phyloP scores from a whole-genome alignment of 2,329 filamentous ascomycete genomes.

The Pseudogymnoascus sp. region DNA sequence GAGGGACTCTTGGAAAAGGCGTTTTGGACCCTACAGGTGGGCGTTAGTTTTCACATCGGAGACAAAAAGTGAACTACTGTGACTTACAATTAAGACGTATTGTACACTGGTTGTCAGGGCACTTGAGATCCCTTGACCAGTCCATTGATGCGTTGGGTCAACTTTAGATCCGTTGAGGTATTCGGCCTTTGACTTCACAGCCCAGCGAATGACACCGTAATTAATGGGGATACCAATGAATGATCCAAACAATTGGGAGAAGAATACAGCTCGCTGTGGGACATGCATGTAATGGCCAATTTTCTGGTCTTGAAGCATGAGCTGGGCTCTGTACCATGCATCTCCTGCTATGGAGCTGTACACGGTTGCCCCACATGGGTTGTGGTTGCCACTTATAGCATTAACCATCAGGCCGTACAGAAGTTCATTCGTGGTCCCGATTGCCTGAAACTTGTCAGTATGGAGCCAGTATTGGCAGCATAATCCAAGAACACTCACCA shows the following conservation, averaged over 20 bases:
- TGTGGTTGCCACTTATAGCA: conserved; percentile 40
- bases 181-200: conserved; percentile 47
- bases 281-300: conserved; percentile 59
- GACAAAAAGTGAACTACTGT: background rate
- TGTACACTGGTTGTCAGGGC: conserved; percentile 49
- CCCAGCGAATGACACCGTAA: conserved; percentile 53
- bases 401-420: conserved; percentile 53
- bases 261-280: conserved; percentile 50
- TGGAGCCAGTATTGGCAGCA: too few relatives aligned
- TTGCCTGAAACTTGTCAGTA: conserved; percentile 31
- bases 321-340: conserved; percentile 51
- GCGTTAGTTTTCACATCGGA: background rate
- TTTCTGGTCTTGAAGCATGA: conserved; percentile 54
- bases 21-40: conserved; percentile 33
- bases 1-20: conserved; percentile 40
- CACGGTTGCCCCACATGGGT: conserved; percentile 48
- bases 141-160: conserved; percentile 54
- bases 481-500: conserved; percentile 17
- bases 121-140: conserved; percentile 43
- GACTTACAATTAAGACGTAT: conserved; percentile 47
- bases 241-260: conserved; percentile 52
- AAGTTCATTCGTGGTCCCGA: conserved; percentile 52
- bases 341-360: conserved; percentile 54
- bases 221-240: conserved; percentile 52
- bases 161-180: conserved; percentile 41